Evolutionary conservation across 352 stramenopile species (phyloP), one percentile per base, ranked within the genome.

Genomic region (Phytophthora sansomeana): DNA sequence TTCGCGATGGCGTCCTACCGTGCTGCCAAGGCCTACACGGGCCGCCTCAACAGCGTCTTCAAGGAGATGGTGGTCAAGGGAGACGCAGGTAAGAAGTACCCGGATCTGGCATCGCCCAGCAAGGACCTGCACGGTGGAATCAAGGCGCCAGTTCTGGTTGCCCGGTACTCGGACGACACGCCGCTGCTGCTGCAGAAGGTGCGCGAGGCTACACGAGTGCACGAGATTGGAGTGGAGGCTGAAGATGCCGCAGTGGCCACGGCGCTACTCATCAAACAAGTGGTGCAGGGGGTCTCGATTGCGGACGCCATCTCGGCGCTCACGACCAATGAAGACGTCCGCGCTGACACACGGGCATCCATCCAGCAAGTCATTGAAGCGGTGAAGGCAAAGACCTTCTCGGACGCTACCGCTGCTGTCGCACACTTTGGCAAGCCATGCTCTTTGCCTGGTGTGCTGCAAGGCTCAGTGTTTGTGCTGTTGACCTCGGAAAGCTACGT

Each of bases 31-130:
- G 60, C 63, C 30, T 89, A 89, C 70, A 74, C 70, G 16, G 83
- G 79, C 1, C 77, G 79, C 8, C 63, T 90, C 33, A 92, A 92
- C 63, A 67, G 81, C 49, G 79, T 88, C 57, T 87, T 92, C 55
- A 83, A 83, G 52, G 77, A 92, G 50, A 74, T 90, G 60, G 80
- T 92, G 32, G 63, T 66, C 29, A 90, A 90, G 63, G 83, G 80
- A 35, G 83, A 90, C 44, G 83, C 77, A 8, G 81, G 83, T 48
- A 73, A 81, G 32, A 82, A 67, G n/a, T 83, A 79, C 38, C 80
- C 81, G 3, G 63, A 89, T 28, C 50, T 90, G 32, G 79, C 83
- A 4, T 75, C 67, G 5, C 67, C 75, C 50, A 87, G 76, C 70
- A 78, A 81, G 16, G 83, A 92, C 48, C 54, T 80, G 8, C 83